phyloP scores from a whole-genome alignment of 768 basidiomycete genomes.

The Lactarius trivialis region DNA sequence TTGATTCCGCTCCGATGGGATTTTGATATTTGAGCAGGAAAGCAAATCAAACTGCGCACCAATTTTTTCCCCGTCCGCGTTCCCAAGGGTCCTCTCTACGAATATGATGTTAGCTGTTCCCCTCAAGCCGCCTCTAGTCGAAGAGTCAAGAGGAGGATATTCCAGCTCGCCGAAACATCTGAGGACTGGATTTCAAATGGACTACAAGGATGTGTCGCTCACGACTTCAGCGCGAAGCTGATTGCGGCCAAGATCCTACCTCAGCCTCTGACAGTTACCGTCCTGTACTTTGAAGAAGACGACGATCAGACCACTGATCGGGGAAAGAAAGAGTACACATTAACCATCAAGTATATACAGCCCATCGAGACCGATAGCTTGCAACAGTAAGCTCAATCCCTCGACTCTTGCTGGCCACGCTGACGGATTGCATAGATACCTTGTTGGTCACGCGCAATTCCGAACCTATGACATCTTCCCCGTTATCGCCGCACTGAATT shows the following conservation, averaged over 20 bases:
- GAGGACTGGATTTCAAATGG: constrained; percentile 37
- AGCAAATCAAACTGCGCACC: constrained; percentile 40
- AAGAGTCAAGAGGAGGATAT: constrained; percentile 42
- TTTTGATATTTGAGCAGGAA: constrained; percentile 27
- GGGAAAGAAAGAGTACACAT: constrained; percentile 37
- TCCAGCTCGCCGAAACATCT: constrained; percentile 42
- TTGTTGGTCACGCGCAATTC: constrained; percentile 38
- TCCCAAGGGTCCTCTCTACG: constrained; percentile 41
- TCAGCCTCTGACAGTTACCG: constrained; percentile 36
- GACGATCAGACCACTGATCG: constrained; percentile 30
- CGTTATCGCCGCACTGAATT: constrained; percentile 44
- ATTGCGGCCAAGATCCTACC: constrained; percentile 37
- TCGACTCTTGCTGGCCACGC: neutral
- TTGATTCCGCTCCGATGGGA: neutral
- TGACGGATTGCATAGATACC: constrained; percentile 33
- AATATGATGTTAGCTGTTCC: constrained; percentile 42
- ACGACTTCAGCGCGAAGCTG: constrained; percentile 43
- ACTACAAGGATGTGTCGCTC: constrained; percentile 39
- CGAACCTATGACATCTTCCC: constrained; percentile 42
- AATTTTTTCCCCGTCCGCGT: constrained; percentile 48
- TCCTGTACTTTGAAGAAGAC: constrained; percentile 43
- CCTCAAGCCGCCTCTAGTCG: constrained; percentile 33
- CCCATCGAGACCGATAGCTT: constrained; percentile 41
- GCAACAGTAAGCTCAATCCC: constrained; percentile 29
- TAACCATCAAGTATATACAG: constrained; percentile 39